Percentiles rank a stretch among this genome's conserved stretches.
These are phyloP conservation scores for Backusella westeae DNA, from an alignment of 192 early-diverging fungal species.

Conservation along the genomic window DNA sequence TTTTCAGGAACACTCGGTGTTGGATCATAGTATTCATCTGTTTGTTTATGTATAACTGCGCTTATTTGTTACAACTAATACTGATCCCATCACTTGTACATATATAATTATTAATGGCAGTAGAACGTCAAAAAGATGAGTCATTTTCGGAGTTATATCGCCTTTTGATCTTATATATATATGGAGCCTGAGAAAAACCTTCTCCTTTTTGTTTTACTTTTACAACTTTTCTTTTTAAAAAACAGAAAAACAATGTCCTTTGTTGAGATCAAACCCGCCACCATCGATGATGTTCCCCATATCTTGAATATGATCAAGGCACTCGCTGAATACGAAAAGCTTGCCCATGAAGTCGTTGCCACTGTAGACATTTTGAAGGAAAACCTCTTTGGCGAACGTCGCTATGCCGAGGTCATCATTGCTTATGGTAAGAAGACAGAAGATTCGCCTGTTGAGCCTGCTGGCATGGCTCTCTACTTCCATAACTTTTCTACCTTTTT, in stretches of 20 bases:
- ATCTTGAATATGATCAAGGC: slow-evolving; percentile 71
- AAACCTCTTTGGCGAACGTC: slow-evolving; percentile 63
- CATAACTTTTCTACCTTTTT: slow-evolving; percentile 80
- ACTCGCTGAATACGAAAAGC: slow-evolving; percentile 79
- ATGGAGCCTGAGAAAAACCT: neutral
- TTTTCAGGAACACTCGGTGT: too few species aligned
- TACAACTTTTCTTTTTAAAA: neutral
- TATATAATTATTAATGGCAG: neutral
- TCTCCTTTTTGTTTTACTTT: slow-evolving; percentile 12
- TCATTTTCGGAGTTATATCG: neutral
- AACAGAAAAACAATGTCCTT: neutral
- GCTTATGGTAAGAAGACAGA: slow-evolving; percentile 44
- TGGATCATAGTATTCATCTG: too few species aligned
- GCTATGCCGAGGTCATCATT: slow-evolving; percentile 69
- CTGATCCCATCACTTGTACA: neutral
- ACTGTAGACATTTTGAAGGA: slow-evolving; percentile 61
- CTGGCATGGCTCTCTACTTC: slow-evolving; percentile 84
- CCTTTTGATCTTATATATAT: neutral
- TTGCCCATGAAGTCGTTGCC: slow-evolving; percentile 64
- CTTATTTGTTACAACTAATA: neutral
- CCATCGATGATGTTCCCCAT: slow-evolving; percentile 53
- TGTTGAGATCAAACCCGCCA: slow-evolving; percentile 51
- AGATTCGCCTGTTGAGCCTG: slow-evolving; percentile 41
- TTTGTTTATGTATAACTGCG: neutral
- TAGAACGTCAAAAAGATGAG: neutral